Conservation (phyloP, 1,139 yeast genomes). For the Lodderomyces orthopsilosis region DNA sequence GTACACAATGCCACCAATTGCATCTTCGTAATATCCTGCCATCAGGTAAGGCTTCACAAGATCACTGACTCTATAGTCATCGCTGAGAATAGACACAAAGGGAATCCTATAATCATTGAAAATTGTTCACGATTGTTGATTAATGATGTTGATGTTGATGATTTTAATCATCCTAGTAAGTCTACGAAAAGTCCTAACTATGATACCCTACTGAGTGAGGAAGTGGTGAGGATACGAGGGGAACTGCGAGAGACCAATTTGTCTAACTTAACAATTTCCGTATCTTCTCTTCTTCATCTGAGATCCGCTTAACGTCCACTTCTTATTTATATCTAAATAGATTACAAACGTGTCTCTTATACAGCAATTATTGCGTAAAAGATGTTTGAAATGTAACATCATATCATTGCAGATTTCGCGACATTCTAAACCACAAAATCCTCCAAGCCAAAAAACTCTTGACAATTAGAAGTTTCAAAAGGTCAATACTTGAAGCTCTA, state of each 20-base stretch:
- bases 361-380: no score
- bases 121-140: conserved; percentile 18
- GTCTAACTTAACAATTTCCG: not conserved
- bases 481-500: no score
- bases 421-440: no score
- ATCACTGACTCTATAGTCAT: conserved; percentile 20
- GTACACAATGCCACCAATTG: conserved; percentile 19
- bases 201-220: not conserved
- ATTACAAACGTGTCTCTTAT: no score
- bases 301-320: no score
- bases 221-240: not conserved
- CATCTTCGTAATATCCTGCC: conserved; percentile 29
- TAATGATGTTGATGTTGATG: conserved; percentile 10
- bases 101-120: conserved; percentile 27
- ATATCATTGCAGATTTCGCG: no score
- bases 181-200: conserved; percentile 17
- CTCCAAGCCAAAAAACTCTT: no score
- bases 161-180: conserved; percentile 13
- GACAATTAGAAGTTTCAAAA: no score
- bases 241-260: not conserved
- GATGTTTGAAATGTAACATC: no score
- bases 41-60: conserved; percentile 41
- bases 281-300: no score
- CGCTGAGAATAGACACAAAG: conserved; percentile 20
- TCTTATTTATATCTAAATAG: no score